Percentiles rank a stretch among this genome's conserved stretches.
Conservation (phyloP, 257 asterid genomes). For the Galeopsis tetrahit region DNA sequence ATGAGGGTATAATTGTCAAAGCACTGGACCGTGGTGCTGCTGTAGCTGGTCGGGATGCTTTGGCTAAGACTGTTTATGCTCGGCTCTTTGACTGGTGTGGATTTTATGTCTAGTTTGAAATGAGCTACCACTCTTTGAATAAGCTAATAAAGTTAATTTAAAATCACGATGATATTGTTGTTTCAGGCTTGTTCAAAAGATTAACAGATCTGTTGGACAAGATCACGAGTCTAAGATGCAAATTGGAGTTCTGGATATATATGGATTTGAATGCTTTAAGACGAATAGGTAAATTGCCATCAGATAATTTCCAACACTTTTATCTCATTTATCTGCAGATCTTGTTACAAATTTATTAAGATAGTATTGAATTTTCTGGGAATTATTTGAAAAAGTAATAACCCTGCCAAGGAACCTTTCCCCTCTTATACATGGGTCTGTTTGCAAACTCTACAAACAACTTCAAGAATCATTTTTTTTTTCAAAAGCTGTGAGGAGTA, state of each 20-base stretch:
- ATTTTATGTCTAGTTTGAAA: conserved; percentile 24
- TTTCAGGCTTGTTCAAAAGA: conserved; percentile 97
- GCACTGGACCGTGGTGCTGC: conserved; percentile 94
- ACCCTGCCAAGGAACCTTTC: background rate
- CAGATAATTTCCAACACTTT: conserved; percentile 1
- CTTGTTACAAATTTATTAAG: conserved; percentile 1
- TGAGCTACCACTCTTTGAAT: conserved; percentile 29
- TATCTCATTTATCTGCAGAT: conserved; percentile 5
- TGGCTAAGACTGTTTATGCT: conserved; percentile 96
- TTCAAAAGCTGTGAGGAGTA: no score
- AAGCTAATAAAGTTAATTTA: conserved; percentile 30
- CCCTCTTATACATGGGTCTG: background rate
- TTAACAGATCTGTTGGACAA: conserved; percentile 96
- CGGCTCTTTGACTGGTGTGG: conserved; percentile 89
- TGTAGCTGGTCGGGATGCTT: conserved; percentile 92
- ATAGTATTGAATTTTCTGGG: conserved; percentile 12
- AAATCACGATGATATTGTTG: conserved; percentile 23
- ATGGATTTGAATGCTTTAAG: conserved; percentile 98
- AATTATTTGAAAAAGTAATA: conserved; percentile 13
- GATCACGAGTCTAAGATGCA: conserved; percentile 84
- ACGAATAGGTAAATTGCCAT: conserved; percentile 66
- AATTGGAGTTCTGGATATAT: conserved; percentile 95
- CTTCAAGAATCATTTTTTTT: no score
- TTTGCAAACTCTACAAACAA: no score
- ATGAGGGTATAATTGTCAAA: conserved; percentile 85